Base-by-base conservation (phyloP, 192 early-diverging fungal genomes). In the Spizellomyces sp. region DNA sequence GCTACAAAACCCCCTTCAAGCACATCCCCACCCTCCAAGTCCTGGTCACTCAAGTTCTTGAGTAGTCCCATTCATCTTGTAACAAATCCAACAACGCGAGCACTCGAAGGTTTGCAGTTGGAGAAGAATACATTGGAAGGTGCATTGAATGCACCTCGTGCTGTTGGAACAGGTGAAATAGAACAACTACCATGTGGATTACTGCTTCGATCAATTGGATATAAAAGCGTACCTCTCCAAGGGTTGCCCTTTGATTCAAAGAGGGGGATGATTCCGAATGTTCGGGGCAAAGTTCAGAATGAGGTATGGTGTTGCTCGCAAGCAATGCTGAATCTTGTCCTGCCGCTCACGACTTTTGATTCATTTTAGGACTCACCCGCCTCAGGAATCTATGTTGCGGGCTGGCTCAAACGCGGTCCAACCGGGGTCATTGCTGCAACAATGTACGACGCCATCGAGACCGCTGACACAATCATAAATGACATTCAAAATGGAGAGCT, bases 341-440 rank as follows among this genome's bases (percentile, higher is more conserved):
- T 21, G 8, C 10, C 6, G 9, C 9, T 1, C 19, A 66, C 36
- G 4, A 45, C 7, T 50, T 9, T 7, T 50, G 3, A 19, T 6
- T 56, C 21, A 14, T 44, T 68, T 70, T 61, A 42, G 41, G 68
- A 60, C 14, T 8, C 19, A 0, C 0, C 5, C 68, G 4, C 48
- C 15, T 87, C 89, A 12, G 91, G 94, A 0, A 66, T 99, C 41
- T 99, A 99, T 72, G 92, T 89, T 0, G 74, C 95, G 2, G 95
- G 95, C 6, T 99, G 97, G 97, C 70, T 96, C n/a, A 99, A 98
- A 73, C 88, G 91, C 22, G 97, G 97, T 0, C 94, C 96, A 21
- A 87, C 87, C 4, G 97, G 96, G 4, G 95, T 96, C 9, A 95
- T 99, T 73, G 95, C 94, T 2, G 83, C 94, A 0, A 99, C 97